Evolutionary conservation across 2,329 filamentous ascomycete genomes (phyloP).

Genomic region (Colletotrichum melonis): DNA sequence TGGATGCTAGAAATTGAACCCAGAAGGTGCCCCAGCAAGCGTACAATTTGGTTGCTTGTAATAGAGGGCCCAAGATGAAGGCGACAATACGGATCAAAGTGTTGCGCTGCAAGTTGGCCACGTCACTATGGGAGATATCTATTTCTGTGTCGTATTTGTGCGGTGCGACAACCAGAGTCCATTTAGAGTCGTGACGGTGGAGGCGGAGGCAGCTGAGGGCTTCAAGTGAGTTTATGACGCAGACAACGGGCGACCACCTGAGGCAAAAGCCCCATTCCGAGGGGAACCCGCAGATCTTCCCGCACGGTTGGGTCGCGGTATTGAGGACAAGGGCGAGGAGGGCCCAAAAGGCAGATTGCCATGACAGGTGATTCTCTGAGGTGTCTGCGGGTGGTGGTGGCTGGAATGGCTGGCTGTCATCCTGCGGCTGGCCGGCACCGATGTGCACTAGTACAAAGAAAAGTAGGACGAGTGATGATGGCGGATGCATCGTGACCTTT

Average conservation of each 20-base stretch:
- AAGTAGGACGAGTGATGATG: neutral
- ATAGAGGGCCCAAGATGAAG: neutral
- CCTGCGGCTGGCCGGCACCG: neutral
- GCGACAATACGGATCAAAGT: neutral
- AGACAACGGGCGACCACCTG: slow-evolving; percentile 7
- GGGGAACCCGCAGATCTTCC: slow-evolving; percentile 5
- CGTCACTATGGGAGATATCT: neutral
- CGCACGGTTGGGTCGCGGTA: neutral
- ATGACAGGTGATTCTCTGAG: neutral
- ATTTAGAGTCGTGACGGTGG: neutral
- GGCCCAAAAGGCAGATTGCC: slow-evolving; percentile 12
- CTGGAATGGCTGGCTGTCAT: neutral
- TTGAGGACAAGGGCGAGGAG: slow-evolving; percentile 5
- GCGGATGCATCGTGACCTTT: slow-evolving; percentile 7
- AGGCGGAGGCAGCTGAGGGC: neutral
- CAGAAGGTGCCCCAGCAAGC: slow-evolving; percentile 2
- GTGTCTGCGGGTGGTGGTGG: neutral
- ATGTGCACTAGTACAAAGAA: neutral
- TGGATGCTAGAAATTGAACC: neutral
- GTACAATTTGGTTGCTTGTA: neutral
- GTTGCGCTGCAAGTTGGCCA: slow-evolving; percentile 10
- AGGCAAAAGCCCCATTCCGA: neutral
- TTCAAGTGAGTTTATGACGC: slow-evolving; percentile 7
- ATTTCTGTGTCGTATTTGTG: slow-evolving; percentile 4
- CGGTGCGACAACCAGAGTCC: neutral